Conservation (phyloP, 495 filamentous ascomycete species). For the Aspergillus heteromorphus region DNA sequence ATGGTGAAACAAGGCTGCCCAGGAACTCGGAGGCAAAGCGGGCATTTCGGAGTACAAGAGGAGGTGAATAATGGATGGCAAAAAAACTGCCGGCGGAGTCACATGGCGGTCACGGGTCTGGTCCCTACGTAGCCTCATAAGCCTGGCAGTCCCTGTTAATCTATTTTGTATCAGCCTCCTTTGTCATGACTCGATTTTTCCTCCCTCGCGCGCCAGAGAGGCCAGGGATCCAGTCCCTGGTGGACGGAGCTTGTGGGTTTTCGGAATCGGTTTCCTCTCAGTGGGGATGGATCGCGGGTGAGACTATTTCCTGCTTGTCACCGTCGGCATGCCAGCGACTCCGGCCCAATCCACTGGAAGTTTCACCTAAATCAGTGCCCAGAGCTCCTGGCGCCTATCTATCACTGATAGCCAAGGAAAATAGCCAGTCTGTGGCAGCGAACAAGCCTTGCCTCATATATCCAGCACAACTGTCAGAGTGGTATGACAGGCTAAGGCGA, state of each 20-base stretch:
- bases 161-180: slow-evolving; percentile 1
- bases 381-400: slow-evolving; percentile 5
- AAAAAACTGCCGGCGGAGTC: slow-evolving; percentile 3
- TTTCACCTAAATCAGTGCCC: neutral
- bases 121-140: neutral
- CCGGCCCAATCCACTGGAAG: neutral
- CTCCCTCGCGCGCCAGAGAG: neutral
- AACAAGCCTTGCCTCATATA: slow-evolving; percentile 2
- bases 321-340: neutral
- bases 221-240: neutral
- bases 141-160: neutral
- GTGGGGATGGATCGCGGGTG: neutral
- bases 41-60: neutral
- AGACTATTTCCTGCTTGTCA: neutral
- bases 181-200: neutral
- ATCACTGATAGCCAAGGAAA: neutral
- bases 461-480: slow-evolving; percentile 6
- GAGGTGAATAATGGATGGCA: no score
- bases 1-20: slow-evolving; percentile 3
- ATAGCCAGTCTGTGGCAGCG: neutral
- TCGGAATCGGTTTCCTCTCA: neutral
- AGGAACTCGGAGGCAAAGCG: neutral
- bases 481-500: slow-evolving; percentile 8
- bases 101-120: slow-evolving; percentile 14
- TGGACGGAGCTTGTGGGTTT: neutral